Conservation (phyloP, 2,329 filamentous ascomycete species). For the Calonectria fujianensis region DNA sequence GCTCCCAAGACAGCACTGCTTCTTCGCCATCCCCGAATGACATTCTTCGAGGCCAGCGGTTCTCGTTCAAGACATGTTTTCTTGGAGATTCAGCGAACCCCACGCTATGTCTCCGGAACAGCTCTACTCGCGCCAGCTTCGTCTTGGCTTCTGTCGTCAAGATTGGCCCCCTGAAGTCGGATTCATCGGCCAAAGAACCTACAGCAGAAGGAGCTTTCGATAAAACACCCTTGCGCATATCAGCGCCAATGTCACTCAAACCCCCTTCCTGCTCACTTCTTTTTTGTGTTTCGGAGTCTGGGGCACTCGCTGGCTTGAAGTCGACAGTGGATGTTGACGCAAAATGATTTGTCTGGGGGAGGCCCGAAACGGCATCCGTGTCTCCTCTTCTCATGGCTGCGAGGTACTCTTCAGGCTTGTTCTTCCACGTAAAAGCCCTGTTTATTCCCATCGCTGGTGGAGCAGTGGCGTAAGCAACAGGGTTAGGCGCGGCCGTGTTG, state of each 20-base stretch:
- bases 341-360: conserved; percentile 52
- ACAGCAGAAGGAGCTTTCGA: conserved; percentile 72
- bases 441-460: conserved; percentile 60
- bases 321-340: conserved; percentile 55
- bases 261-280: conserved; percentile 52
- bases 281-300: conserved; percentile 50
- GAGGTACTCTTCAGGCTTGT: conserved; percentile 77
- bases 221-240: conserved; percentile 65
- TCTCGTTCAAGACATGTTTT: conserved; percentile 68
- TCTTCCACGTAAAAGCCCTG: conserved; percentile 78
- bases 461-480: conserved; percentile 60
- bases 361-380: conserved; percentile 52
- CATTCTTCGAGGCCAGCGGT: conserved; percentile 81
- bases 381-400: conserved; percentile 63
- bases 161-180: conserved; percentile 74
- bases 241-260: conserved; percentile 60
- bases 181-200: conserved; percentile 75
- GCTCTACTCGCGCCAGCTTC: conserved; percentile 65
- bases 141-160: conserved; percentile 68
- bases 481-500: conserved; percentile 42
- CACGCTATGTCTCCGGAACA: conserved; percentile 79
- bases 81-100: conserved; percentile 59
- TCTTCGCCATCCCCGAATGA: conserved; percentile 87
- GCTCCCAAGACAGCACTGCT: conserved; percentile 81
- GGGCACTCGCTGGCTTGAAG: conserved; percentile 47